phyloP scores from a whole-genome alignment of 305 asterid species.

The Plantago rigida region DNA sequence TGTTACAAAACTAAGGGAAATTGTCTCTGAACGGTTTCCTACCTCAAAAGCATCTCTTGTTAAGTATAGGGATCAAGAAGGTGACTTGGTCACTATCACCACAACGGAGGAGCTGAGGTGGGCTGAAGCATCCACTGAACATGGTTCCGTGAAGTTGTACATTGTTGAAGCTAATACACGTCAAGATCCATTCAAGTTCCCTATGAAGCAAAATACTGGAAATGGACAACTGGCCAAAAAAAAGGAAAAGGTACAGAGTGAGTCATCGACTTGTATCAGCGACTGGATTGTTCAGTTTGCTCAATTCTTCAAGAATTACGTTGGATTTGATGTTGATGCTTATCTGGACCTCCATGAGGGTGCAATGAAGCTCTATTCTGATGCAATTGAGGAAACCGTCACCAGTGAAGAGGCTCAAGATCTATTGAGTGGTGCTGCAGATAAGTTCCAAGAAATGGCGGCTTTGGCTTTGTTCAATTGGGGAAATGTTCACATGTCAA shows the following conservation, averaged over 20 bases:
- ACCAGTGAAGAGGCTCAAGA: conserved; percentile 84
- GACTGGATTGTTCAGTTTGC: conserved; percentile 85
- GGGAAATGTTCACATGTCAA: conserved; percentile 78
- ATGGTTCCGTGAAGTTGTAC: conserved; percentile 56
- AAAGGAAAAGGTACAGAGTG: conserved; percentile 27
- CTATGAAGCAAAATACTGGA: conserved; percentile 23
- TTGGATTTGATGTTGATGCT: conserved; percentile 65
- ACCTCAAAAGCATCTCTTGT: conserved; percentile 47
- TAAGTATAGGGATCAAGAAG: conserved; percentile 82
- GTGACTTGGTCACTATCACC: conserved; percentile 80
- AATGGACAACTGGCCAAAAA: conserved; percentile 36
- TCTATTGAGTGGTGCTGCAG: conserved; percentile 52
- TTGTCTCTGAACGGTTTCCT: conserved; percentile 54
- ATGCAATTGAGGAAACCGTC: conserved; percentile 73
- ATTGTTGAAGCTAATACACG: conserved; percentile 60
- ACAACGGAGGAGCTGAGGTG: conserved; percentile 67
- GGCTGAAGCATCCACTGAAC: conserved; percentile 65
- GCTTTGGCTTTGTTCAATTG: conserved; percentile 86
- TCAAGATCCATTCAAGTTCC: conserved; percentile 49
- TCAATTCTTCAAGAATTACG: conserved; percentile 58
- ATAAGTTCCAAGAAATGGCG: conserved; percentile 78
- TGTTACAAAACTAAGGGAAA: conserved; percentile 52
- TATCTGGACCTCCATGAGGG: conserved; percentile 70
- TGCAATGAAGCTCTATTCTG: conserved; percentile 63
- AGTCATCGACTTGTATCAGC: conserved; percentile 48